Evolutionary conservation across 352 stramenopile species (phyloP).

Genomic region (Pseudoperonospora humuli): DNA sequence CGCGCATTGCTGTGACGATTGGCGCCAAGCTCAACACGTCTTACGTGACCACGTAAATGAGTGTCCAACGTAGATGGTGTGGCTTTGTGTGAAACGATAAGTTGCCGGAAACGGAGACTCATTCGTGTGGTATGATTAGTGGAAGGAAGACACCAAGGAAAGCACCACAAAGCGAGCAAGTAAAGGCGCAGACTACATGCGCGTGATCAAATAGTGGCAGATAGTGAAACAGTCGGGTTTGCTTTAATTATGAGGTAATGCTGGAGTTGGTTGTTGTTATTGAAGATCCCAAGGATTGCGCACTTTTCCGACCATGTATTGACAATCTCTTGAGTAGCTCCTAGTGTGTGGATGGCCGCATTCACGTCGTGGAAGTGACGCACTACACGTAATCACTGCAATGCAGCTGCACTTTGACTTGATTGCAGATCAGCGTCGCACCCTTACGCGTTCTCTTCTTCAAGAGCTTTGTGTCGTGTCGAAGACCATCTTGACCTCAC

Average conservation of each 20-base stretch:
- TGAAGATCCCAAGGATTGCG: background rate
- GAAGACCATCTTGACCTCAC: too few species aligned
- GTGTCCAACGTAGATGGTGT: background rate
- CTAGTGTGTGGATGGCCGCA: too few species aligned
- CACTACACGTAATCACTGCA: too few species aligned
- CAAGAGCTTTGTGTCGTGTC: too few species aligned
- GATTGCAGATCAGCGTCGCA: too few species aligned
- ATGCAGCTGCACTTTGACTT: too few species aligned
- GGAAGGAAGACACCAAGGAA: constrained; percentile 1
- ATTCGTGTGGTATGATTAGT: constrained; percentile 11
- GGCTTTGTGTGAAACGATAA: constrained; percentile 1
- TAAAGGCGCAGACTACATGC: background rate
- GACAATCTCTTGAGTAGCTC: too few species aligned
- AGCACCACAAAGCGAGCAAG: constrained; percentile 8
- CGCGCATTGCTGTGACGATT: constrained; percentile 60
- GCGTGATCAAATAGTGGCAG: constrained; percentile 5
- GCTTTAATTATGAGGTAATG: constrained; percentile 26
- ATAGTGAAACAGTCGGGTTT: constrained; percentile 21
- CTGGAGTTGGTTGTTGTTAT: background rate
- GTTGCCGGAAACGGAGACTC: background rate
- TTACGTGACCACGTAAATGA: constrained; percentile 42
- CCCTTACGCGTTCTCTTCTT: too few species aligned
- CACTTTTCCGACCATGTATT: too few species aligned
- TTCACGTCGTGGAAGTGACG: too few species aligned
- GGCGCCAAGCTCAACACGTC: constrained; percentile 72